These are phyloP conservation scores for Plantago major DNA, from an alignment of 257 asterid species.

Conservation along the genomic window DNA sequence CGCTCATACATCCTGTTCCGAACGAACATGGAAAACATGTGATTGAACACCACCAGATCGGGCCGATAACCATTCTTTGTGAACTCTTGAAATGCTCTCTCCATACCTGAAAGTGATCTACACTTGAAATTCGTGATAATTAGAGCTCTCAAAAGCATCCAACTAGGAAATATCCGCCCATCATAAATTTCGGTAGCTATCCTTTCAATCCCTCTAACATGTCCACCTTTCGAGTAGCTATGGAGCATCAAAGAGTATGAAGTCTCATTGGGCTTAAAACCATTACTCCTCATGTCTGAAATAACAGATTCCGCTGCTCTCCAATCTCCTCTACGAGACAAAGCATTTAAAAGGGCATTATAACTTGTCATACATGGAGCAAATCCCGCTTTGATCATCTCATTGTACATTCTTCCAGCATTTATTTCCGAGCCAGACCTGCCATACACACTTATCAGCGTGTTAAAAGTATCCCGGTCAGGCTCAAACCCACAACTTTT, in stretches of 20 bases:
- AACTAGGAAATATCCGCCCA: constrained; percentile 82
- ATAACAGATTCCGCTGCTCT: constrained; percentile 64
- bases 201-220: constrained; percentile 67
- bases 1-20: constrained; percentile 77
- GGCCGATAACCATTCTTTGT: constrained; percentile 70
- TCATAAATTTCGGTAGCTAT: constrained; percentile 73
- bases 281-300: constrained; percentile 65
- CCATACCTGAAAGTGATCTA: constrained; percentile 71
- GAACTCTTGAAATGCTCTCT: constrained; percentile 87
- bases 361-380: constrained; percentile 77
- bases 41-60: constrained; percentile 69
- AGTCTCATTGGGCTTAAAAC: constrained; percentile 83
- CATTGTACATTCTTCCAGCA: constrained; percentile 67
- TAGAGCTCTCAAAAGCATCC: constrained; percentile 83
- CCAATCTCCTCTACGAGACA: constrained; percentile 86
- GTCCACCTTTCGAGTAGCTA: constrained; percentile 79
- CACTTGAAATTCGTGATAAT: constrained; percentile 78
- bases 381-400: constrained; percentile 83
- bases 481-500: constrained; percentile 90
- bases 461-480: constrained; percentile 78
- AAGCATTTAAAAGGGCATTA: constrained; percentile 80
- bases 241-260: constrained; percentile 80
- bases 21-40: constrained; percentile 76
- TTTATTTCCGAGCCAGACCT: constrained; percentile 71
- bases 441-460: constrained; percentile 83